Percentiles rank a stretch among this genome's conserved stretches.
Evolutionary conservation across 2,329 filamentous ascomycete species (phyloP).

Genomic region (Taxawa tesnikishii): DNA sequence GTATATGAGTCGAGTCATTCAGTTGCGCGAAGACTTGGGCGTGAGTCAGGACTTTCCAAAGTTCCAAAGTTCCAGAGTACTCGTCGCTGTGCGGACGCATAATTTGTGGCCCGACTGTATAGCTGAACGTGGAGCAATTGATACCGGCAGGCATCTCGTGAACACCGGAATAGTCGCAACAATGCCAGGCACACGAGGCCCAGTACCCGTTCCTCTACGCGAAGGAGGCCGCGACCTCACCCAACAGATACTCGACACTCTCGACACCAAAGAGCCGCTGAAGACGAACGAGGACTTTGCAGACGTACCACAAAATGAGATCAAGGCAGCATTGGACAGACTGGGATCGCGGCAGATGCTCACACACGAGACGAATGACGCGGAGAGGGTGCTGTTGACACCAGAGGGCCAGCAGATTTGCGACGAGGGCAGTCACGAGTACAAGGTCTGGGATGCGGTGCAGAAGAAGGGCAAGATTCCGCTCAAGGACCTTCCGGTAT

Average conservation of each 20-base stretch:
- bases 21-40: too few species aligned
- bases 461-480: conserved; percentile 30
- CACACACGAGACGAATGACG: conserved; percentile 69
- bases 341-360: conserved; percentile 79
- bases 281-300: conserved; percentile 19
- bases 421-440: conserved; percentile 37
- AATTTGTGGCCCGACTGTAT: too few species aligned
- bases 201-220: conserved; percentile 30
- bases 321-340: conserved; percentile 83
- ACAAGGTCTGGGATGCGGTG: conserved; percentile 37
- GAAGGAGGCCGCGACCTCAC: conserved; percentile 42
- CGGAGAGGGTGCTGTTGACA: conserved; percentile 65
- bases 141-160: too few species aligned
- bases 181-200: conserved; percentile 34
- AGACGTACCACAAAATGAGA: conserved; percentile 25
- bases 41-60: too few species aligned
- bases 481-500: conserved; percentile 34
- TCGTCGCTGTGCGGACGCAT: too few species aligned
- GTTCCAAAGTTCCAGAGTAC: too few species aligned
- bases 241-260: conserved; percentile 69
- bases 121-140: too few species aligned
- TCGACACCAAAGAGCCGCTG: conserved; percentile 25
- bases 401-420: conserved; percentile 67
- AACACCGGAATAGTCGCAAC: conserved; percentile 6
- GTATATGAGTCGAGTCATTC: too few species aligned